phyloP scores from a whole-genome alignment of 306 rosid species.

The Quercus alba region DNA sequence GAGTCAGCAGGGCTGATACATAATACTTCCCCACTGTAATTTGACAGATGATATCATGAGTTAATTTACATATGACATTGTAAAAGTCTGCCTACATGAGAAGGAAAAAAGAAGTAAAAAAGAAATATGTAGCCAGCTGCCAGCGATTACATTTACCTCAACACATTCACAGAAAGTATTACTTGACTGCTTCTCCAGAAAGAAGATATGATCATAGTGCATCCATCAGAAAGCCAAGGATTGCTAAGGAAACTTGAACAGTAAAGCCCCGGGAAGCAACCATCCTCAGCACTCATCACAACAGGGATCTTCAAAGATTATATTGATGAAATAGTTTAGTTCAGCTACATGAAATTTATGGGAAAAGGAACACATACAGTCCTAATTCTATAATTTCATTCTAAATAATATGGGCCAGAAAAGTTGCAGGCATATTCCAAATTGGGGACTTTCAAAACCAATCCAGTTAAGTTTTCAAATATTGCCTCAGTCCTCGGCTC shows the following conservation, averaged over 20 bases:
- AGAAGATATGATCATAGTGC: conserved; percentile 67
- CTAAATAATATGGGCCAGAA: neutral
- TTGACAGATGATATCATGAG: conserved; percentile 18
- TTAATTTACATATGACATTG: conserved; percentile 9
- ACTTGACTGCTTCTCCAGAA: conserved; percentile 70
- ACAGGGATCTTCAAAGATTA: conserved; percentile 63
- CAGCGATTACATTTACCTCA: conserved; percentile 44
- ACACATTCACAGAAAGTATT: conserved; percentile 66
- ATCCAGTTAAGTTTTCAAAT: neutral
- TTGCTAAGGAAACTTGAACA: conserved; percentile 39
- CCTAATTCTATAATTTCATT: neutral
- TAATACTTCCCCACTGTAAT: conserved; percentile 64
- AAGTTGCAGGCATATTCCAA: neutral
- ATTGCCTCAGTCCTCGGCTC: neutral
- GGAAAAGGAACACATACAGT: neutral
- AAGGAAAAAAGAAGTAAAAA: conserved; percentile 11
- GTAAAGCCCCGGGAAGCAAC: conserved; percentile 84
- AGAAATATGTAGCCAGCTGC: neutral
- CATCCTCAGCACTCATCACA: conserved; percentile 66
- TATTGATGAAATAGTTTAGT: conserved; percentile 3
- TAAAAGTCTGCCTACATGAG: neutral
- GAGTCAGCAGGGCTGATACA: conserved; percentile 65
- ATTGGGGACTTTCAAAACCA: neutral
- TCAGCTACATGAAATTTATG: neutral
- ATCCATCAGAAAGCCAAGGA: conserved; percentile 83